These are phyloP conservation scores for Medicago lupulina DNA, from an alignment of 306 rosid species.

Conservation along the genomic window DNA sequence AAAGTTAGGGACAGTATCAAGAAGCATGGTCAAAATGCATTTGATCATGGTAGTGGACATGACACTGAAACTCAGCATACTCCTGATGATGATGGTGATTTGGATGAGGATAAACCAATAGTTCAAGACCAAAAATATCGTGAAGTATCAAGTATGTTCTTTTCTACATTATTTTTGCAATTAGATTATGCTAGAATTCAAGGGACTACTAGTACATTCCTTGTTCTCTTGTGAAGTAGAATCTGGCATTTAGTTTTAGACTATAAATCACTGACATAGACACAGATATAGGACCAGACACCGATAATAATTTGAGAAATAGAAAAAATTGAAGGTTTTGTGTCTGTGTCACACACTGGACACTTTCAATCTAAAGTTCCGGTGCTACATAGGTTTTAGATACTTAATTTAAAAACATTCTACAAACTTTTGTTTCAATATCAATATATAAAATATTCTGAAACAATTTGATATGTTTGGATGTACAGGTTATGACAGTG, in stretches of 20 bases:
- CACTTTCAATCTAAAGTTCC: background rate
- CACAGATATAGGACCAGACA: background rate
- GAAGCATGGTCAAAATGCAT: conserved; percentile 49
- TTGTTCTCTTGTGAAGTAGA: background rate
- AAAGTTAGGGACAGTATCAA: conserved; percentile 62
- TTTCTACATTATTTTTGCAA: conserved; percentile 17
- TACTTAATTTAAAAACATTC: background rate
- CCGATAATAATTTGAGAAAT: too few relatives aligned
- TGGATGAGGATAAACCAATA: conserved; percentile 44
- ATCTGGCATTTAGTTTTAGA: background rate
- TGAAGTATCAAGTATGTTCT: conserved; percentile 55
- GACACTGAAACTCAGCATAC: conserved; percentile 36
- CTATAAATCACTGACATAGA: background rate
- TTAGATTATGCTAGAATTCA: background rate
- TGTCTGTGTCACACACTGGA: background rate
- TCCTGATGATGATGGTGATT: conserved; percentile 51
- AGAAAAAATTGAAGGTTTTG: background rate
- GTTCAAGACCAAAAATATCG: conserved; percentile 46
- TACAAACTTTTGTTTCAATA: background rate
- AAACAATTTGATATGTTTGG: conserved; percentile 8
- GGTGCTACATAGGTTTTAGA: background rate
- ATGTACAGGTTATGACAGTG: conserved; percentile 54
- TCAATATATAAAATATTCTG: background rate
- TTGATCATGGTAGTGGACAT: conserved; percentile 43
- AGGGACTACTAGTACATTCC: background rate